Percentiles rank a stretch among this genome's conserved stretches.
phyloP scores from a whole-genome alignment of 2,329 filamentous ascomycete species.

The Thielaviopsis ethacetica region DNA sequence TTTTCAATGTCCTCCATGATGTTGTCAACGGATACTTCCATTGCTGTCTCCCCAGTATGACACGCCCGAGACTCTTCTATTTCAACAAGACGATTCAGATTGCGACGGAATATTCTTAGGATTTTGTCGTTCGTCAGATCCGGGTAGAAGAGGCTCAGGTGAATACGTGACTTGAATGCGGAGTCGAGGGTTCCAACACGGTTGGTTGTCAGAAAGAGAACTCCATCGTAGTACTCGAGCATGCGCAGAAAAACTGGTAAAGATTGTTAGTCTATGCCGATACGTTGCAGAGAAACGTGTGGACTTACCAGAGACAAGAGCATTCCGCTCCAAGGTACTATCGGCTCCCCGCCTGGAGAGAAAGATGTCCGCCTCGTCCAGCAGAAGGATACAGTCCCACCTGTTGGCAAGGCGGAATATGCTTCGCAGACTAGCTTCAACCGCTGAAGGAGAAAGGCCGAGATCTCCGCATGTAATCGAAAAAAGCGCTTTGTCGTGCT shows the following conservation, averaged over 20 bases:
- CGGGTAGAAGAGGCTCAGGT: conserved; percentile 27
- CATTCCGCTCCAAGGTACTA: conserved; percentile 20
- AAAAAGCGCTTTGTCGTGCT: conserved; percentile 26
- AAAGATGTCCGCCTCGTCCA: conserved; percentile 24
- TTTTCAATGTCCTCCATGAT: conserved; percentile 24
- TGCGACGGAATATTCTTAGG: conserved; percentile 25
- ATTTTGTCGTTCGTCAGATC: conserved; percentile 23
- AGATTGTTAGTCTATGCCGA: background rate
- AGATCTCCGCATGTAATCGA: conserved; percentile 33
- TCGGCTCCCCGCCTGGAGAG: conserved; percentile 17
- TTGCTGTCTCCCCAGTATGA: conserved; percentile 21
- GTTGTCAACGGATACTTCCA: conserved; percentile 21
- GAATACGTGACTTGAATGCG: conserved; percentile 32
- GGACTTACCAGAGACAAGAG: conserved; percentile 19
- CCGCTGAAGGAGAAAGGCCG: conserved; percentile 24
- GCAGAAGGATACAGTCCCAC: conserved; percentile 23
- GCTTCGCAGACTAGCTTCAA: conserved; percentile 25
- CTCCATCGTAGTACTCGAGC: conserved; percentile 30
- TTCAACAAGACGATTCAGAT: conserved; percentile 22
- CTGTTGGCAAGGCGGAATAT: conserved; percentile 26
- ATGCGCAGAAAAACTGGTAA: conserved; percentile 26
- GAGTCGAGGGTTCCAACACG: conserved; percentile 31
- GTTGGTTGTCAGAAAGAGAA: conserved; percentile 35
- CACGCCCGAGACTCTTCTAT: conserved; percentile 21
- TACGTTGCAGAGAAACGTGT: background rate